phyloP scores from a whole-genome alignment of 139 green algal species.

The Tetraselmis striata region DNA sequence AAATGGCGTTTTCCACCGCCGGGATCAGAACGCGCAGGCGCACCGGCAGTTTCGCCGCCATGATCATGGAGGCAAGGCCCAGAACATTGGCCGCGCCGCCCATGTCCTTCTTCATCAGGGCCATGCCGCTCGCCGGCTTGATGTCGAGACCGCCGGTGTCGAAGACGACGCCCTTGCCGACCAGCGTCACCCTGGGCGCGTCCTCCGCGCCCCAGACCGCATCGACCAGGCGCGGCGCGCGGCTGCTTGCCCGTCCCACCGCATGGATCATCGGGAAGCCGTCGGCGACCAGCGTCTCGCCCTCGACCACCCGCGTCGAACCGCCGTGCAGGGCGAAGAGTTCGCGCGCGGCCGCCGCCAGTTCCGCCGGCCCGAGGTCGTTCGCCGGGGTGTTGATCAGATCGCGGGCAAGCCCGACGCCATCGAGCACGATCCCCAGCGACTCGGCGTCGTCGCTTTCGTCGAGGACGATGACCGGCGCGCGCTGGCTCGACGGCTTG shows the following conservation, averaged over 20 bases:
- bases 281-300: slow-evolving; percentile 43
- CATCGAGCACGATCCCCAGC: no score
- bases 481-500: no score
- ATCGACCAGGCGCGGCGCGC: slow-evolving; percentile 31
- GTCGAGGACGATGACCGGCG: no score
- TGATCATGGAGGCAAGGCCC: slow-evolving; percentile 21
- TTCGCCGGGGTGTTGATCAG: slow-evolving; percentile 61
- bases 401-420: slow-evolving; percentile 34
- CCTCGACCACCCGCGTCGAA: slow-evolving; percentile 19
- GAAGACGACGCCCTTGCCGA: slow-evolving; percentile 66
- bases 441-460: no score
- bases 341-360: slow-evolving; percentile 28
- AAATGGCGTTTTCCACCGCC: slow-evolving; percentile 52
- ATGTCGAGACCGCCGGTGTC: slow-evolving; percentile 58
- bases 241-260: slow-evolving; percentile 43
- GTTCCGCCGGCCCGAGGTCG: slow-evolving; percentile 44
- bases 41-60: slow-evolving; percentile 31
- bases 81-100: no score
- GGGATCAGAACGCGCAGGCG: slow-evolving; percentile 47
- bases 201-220: background rate
- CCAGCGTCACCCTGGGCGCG: slow-evolving; percentile 45
- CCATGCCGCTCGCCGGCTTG: slow-evolving; percentile 53
- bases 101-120: slow-evolving; percentile 62
- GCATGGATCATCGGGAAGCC: slow-evolving; percentile 56
- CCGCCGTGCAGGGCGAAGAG: no score